A percentile compares a stretch with the other conserved stretches of the same genome.
These are phyloP conservation scores for Globisporangium paroecandrum DNA, from an alignment of 352 stramenopile genomes.

Conservation along the genomic window DNA sequence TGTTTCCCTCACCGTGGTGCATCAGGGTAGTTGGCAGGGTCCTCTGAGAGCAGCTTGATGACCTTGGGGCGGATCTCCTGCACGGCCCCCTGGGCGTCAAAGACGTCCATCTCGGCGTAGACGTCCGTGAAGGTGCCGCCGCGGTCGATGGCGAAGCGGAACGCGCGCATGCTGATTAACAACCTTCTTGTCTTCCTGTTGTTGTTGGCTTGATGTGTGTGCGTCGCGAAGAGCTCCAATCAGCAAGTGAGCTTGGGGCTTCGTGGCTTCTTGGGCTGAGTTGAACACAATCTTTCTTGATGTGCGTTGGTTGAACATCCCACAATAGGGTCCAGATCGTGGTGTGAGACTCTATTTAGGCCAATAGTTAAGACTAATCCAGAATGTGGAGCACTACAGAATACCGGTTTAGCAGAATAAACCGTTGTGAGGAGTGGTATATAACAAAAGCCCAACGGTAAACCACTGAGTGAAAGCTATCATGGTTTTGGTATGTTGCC, in stretches of 20 bases:
- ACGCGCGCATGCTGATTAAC: constrained; percentile 38
- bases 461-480: no score
- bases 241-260: neutral
- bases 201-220: neutral
- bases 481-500: no score
- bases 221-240: neutral
- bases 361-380: no score
- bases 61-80: constrained; percentile 70
- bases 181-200: neutral
- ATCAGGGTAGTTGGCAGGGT: constrained; percentile 97
- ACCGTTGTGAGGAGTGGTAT: no score
- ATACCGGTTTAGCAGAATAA: no score
- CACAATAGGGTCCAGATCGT: neutral
- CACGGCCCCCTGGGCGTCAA: constrained; percentile 47
- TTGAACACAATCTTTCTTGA: neutral
- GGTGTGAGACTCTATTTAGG: neutral
- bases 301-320: neutral
- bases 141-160: constrained; percentile 97
- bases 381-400: no score
- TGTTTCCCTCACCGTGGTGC: constrained; percentile 79
- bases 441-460: no score
- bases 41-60: constrained; percentile 97
- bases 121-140: constrained; percentile 98
- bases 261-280: neutral
- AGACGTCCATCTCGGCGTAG: constrained; percentile 91